Base-by-base conservation (phyloP, 2,329 filamentous ascomycete genomes). In the Fusarium solani-melongenae region DNA sequence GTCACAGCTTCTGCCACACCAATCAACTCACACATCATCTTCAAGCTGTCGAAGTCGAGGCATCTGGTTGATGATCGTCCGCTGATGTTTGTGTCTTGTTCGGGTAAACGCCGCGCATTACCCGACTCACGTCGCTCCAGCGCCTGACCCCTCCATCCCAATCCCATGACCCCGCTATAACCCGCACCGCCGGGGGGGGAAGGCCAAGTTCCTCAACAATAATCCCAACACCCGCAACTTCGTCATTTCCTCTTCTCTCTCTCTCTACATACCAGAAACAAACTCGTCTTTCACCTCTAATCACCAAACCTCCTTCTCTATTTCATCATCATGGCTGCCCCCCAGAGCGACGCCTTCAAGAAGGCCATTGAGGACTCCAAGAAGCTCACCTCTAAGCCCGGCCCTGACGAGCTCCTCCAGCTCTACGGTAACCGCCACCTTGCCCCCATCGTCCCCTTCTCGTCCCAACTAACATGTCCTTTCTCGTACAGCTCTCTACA, bases 341-440 rank as follows among this genome's bases (percentile, higher is more conserved):
- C 81, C 62, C 82, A 83, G 77, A 84, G 79, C 76, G 80, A 81
- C 62, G 86, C 83, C 67, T 91, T 91, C 85, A 77, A 89, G 74
- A 86, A 84, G 81, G 91, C 91, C 71, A 85, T 88, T 77, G 81
- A 79, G 74, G 91, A 93, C 83, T 90, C 88, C 84, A 90, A 90
- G 84, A 92, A 92, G 88, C 87, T 93, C 73, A 89, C 88, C 76
- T 82, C 85, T 74, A 92, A 92, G 88, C 92, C 92, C 62, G 81
- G 75, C 79, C 89, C 90, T 83, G 86, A 90, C 22, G 89, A 93
- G 73, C 86, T 93, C 56, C 89, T 94, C 77, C 83, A 90, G 79
- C 84, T 90, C 76, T 90, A 90, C 79, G 87, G 88, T 90, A 80
- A 69, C 87, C 64, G 15, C 55, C 38, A 63, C 36, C 64, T 38